A percentile compares a stretch with the other conserved stretches of the same genome.
phyloP scores from a whole-genome alignment of 2,329 filamentous ascomycete genomes.

The Ophiostoma tasmaniense region DNA sequence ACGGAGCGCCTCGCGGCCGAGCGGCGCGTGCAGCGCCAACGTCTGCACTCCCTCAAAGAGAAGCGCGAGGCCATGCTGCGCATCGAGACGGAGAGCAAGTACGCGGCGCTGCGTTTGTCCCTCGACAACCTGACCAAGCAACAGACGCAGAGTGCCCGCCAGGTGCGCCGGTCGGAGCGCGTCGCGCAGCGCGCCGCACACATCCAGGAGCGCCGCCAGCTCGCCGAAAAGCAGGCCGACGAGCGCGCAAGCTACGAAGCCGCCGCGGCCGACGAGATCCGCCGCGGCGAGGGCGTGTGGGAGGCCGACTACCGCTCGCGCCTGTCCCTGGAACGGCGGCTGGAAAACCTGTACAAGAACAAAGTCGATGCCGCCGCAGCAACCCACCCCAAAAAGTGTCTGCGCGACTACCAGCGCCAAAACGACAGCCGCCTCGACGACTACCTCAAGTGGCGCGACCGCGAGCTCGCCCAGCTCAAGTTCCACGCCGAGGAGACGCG shows the following conservation, averaged over 20 bases:
- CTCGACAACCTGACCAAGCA: conserved; percentile 15
- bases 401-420: conserved; percentile 27
- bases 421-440: conserved; percentile 34
- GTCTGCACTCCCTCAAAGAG: conserved; percentile 32
- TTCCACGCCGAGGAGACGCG: conserved; percentile 33
- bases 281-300: conserved; percentile 29
- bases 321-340: conserved; percentile 32
- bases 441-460: conserved; percentile 33
- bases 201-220: conserved; percentile 11
- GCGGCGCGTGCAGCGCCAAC: conserved; percentile 30
- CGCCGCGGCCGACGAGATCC: conserved; percentile 26
- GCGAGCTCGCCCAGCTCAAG: conserved; percentile 32
- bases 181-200: conserved; percentile 21
- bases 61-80: conserved; percentile 33
- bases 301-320: conserved; percentile 35
- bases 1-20: conserved; percentile 20
- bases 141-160: conserved; percentile 25
- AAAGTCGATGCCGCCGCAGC: conserved; percentile 11
- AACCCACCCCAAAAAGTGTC: conserved; percentile 25
- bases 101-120: conserved; percentile 1
- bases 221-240: conserved; percentile 26
- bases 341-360: conserved; percentile 38
- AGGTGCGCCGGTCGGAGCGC: conserved; percentile 32
- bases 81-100: conserved; percentile 8
- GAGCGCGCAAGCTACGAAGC: conserved; percentile 30